Evolutionary conservation across 768 basidiomycete species (phyloP).

Genomic region (Tylopilus intermedius): DNA sequence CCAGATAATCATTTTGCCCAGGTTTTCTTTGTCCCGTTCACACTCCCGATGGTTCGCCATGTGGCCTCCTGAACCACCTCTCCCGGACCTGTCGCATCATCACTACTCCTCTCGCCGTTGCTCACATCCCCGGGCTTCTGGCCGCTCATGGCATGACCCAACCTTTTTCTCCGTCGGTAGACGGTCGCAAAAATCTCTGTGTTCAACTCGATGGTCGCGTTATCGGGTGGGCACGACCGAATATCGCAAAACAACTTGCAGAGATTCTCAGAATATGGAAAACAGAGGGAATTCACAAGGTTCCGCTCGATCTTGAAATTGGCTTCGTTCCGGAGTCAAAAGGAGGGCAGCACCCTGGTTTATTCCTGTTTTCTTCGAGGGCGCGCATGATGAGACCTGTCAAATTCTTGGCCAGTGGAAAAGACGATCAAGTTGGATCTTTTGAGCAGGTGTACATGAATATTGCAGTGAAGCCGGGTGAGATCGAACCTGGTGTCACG

Average conservation of each 20-base stretch:
- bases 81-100: constrained; percentile 90
- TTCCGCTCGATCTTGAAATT: constrained; percentile 93
- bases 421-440: constrained; percentile 85
- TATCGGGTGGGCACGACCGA: constrained; percentile 86
- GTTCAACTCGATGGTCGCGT: constrained; percentile 94
- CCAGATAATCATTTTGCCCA: constrained; percentile 27
- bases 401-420: constrained; percentile 80
- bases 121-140: constrained; percentile 79
- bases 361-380: constrained; percentile 83
- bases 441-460: constrained; percentile 99
- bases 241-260: constrained; percentile 75
- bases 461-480: constrained; percentile 85
- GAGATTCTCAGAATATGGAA: constrained; percentile 87
- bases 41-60: constrained; percentile 96
- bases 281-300: constrained; percentile 74
- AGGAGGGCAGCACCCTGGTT: constrained; percentile 94
- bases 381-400: constrained; percentile 98
- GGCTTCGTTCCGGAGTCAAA: constrained; percentile 84
- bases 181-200: constrained; percentile 76
- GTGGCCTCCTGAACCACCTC: constrained; percentile 95
- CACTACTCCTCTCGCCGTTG: constrained; percentile 66
- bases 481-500: constrained; percentile 70
- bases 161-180: constrained; percentile 70
- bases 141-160: constrained; percentile 92
- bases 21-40: constrained; percentile 98